phyloP scores from a whole-genome alignment of 148 eudicot species.

The Arctostaphylos glauca region DNA sequence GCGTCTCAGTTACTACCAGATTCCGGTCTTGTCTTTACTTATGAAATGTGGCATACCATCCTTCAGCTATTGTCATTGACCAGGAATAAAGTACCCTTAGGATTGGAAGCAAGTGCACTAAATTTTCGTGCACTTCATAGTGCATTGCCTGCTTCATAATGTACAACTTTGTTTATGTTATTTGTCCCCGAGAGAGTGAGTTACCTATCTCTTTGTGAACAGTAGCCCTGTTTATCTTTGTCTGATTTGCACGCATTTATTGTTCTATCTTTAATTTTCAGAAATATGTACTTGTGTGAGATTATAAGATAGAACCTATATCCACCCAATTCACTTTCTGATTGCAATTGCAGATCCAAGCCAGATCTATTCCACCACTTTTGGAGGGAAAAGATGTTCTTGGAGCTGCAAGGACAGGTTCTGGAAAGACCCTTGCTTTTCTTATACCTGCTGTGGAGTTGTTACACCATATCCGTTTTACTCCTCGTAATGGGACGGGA shows the following conservation, averaged over 20 bases:
- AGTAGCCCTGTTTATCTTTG: background rate
- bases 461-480: conserved; percentile 47
- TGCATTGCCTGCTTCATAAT: background rate
- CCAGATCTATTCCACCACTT: conserved; percentile 81
- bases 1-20: background rate
- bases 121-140: background rate
- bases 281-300: background rate
- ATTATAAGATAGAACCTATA: background rate
- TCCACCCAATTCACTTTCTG: background rate
- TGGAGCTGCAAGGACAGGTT: conserved; percentile 99
- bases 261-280: conserved; percentile 7
- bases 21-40: background rate
- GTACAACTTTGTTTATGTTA: background rate
- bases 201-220: background rate
- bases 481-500: conserved; percentile 86
- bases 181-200: background rate
- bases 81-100: background rate
- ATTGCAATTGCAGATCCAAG: conserved; percentile 64
- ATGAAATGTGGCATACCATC: background rate
- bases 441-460: conserved; percentile 84
- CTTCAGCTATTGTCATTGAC: background rate
- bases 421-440: conserved; percentile 98
- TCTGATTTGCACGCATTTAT: background rate
- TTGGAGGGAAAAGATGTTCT: conserved; percentile 89
- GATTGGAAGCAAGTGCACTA: background rate